These are phyloP conservation scores for Bipolaris bicolor DNA, from an alignment of 2,329 filamentous ascomycete genomes.

Conservation along the genomic window DNA sequence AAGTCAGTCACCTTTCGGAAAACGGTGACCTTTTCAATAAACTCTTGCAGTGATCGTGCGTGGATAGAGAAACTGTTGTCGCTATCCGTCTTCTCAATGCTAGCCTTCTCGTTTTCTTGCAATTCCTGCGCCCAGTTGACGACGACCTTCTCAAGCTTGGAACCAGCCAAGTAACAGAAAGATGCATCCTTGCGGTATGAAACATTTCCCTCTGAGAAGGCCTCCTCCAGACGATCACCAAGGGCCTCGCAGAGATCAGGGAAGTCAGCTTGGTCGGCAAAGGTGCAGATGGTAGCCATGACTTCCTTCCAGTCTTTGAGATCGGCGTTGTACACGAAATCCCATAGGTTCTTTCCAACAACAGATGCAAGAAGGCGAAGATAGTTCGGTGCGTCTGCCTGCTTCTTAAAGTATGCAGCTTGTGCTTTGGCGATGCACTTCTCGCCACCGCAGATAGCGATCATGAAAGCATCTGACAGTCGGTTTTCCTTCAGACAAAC, in stretches of 20 bases:
- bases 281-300: constrained; percentile 95
- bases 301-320: constrained; percentile 94
- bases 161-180: constrained; percentile 95
- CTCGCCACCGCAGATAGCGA: constrained; percentile 94
- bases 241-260: constrained; percentile 93
- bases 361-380: constrained; percentile 88
- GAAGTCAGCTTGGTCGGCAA: constrained; percentile 88
- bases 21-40: constrained; percentile 97
- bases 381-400: constrained; percentile 85
- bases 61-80: constrained; percentile 92
- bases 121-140: constrained; percentile 92
- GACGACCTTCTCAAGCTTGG: constrained; percentile 96
- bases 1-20: constrained; percentile 96
- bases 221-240: constrained; percentile 85
- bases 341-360: constrained; percentile 96
- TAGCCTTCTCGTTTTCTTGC: constrained; percentile 78
- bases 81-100: constrained; percentile 69
- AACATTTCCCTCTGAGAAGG: constrained; percentile 58
- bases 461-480: constrained; percentile 95
- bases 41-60: constrained; percentile 83
- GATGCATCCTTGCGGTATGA: constrained; percentile 80
- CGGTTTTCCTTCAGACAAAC: constrained; percentile 87
- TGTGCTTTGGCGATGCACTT: constrained; percentile 94
- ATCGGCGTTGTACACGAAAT: constrained; percentile 95
- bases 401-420: constrained; percentile 84